These are phyloP conservation scores for Suhomyces faveliae DNA, from an alignment of 805 yeast genomes.

Conservation along the genomic window DNA sequence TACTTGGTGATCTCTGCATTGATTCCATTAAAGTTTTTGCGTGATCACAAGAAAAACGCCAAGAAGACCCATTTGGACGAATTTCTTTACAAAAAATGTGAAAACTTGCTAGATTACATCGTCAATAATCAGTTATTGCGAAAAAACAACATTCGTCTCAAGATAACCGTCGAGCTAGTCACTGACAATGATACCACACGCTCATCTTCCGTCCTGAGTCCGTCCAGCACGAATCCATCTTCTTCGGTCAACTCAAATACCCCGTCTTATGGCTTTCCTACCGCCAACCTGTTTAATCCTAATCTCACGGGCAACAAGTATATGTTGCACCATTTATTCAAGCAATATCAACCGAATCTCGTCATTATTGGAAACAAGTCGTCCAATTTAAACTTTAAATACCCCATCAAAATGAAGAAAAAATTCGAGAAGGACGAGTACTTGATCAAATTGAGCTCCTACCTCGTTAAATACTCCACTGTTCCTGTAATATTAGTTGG, in stretches of 20 bases:
- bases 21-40: constrained; percentile 26
- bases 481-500: constrained; percentile 42
- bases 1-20: constrained; percentile 36
- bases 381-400: constrained; percentile 43
- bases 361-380: constrained; percentile 37
- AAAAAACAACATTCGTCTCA: constrained; percentile 23
- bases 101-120: constrained; percentile 20
- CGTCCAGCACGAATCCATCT: not conserved
- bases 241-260: constrained; percentile 4
- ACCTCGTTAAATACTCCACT: constrained; percentile 37
- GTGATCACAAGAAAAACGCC: constrained; percentile 13
- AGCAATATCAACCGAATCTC: constrained; percentile 42
- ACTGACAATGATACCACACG: constrained; percentile 16
- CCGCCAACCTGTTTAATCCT: constrained; percentile 7
- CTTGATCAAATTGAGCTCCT: constrained; percentile 37
- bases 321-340: constrained; percentile 35
- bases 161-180: constrained; percentile 41
- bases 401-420: constrained; percentile 30
- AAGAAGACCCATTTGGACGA: constrained; percentile 11
- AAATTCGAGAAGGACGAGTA: constrained; percentile 22
- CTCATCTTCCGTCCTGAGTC: not conserved
- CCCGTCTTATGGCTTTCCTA: not conserved
- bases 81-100: constrained; percentile 20
- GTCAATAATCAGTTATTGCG: constrained; percentile 15
- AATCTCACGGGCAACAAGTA: constrained; percentile 28